phyloP scores from a whole-genome alignment of 345 rosid species.

The Euphorbia pulcherrima region DNA sequence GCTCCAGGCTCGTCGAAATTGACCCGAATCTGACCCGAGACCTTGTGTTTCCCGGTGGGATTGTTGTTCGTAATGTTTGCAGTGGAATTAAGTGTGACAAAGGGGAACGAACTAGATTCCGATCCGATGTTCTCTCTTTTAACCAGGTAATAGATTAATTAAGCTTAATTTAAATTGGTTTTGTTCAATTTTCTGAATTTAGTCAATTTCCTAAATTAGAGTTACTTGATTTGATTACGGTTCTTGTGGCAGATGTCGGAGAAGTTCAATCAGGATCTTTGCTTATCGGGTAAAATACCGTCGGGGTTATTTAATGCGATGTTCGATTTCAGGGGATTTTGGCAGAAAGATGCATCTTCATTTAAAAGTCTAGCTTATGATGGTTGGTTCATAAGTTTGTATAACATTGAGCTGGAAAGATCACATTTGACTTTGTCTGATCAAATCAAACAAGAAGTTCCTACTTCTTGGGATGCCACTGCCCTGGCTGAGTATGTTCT shows the following conservation, averaged over 20 bases:
- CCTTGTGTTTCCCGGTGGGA: conserved; percentile 68
- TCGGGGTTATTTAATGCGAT: conserved; percentile 70
- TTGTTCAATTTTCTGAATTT: neutral
- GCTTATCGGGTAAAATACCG: conserved; percentile 82
- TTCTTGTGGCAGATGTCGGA: conserved; percentile 71
- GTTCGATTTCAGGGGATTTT: conserved; percentile 60
- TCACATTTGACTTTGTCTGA: conserved; percentile 57
- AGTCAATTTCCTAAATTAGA: neutral
- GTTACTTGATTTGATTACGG: neutral
- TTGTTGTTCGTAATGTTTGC: conserved; percentile 57
- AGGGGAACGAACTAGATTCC: conserved; percentile 81
- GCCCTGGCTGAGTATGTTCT: conserved; percentile 81
- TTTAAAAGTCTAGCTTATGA: conserved; percentile 69
- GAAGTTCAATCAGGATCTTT: conserved; percentile 72
- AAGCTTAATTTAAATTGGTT: neutral
- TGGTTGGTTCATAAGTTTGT: conserved; percentile 90
- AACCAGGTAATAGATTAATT: conserved; percentile 47
- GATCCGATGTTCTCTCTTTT: conserved; percentile 79
- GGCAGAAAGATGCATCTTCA: conserved; percentile 80
- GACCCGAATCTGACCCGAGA: conserved; percentile 43
- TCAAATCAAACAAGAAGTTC: conserved; percentile 69
- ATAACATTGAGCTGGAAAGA: conserved; percentile 72
- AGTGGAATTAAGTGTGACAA: conserved; percentile 80
- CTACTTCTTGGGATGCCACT: conserved; percentile 79
- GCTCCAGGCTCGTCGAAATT: conserved; percentile 54